Evolutionary conservation across 73 alveolate species (phyloP), one percentile per base, ranked within the genome.

Genomic region (Urostyla sp.): DNA sequence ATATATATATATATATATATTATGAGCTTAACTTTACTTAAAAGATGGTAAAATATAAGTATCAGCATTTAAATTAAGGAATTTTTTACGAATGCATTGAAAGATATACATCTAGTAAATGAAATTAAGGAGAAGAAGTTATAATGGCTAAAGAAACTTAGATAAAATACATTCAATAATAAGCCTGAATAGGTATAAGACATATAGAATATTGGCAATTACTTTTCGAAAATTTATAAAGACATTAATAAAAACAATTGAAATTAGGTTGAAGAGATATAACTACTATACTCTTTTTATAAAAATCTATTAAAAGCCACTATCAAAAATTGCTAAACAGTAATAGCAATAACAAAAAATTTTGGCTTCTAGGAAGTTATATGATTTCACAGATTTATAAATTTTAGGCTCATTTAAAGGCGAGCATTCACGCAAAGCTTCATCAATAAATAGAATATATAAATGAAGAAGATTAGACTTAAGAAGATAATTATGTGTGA

Each of bases 401-500:
- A 76, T 35, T 43, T 67, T 58, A 16, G 88, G 34, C 16, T 46
- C 58, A 21, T 45, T 48, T 28, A 30, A 4, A 3, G 73, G 85
- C 15, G 69, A 48, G 1, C 24, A 24, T 15, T 73, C 60, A 13
- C 50, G 85, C 20, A 34, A 73, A 46, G 49, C 16, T 20, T 69
- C 83, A 46, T 54, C 40, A 20, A 69, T 55, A 23, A 69, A 56
- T n/a, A n/a, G n/a, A n/a, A n/a, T n/a, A n/a, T 49, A 13, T 54
- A 15, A 30, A 32, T 51, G 49, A 75, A 37, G 66, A 34, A 0
- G 58, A 32, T 31, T 44, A 27, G 63, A 74, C 61, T 36, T 91
- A 67, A 35, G 92, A 79, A 8, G 72, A 83, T 69, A 78, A 77
- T 31, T 59, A 67, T 20, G 90, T 84, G 38, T 80, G 40, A 24